Percentiles rank a stretch among this genome's conserved stretches.
Conservation (phyloP, 768 basidiomycete genomes). For the Gloeopeniophorella convolvens region DNA sequence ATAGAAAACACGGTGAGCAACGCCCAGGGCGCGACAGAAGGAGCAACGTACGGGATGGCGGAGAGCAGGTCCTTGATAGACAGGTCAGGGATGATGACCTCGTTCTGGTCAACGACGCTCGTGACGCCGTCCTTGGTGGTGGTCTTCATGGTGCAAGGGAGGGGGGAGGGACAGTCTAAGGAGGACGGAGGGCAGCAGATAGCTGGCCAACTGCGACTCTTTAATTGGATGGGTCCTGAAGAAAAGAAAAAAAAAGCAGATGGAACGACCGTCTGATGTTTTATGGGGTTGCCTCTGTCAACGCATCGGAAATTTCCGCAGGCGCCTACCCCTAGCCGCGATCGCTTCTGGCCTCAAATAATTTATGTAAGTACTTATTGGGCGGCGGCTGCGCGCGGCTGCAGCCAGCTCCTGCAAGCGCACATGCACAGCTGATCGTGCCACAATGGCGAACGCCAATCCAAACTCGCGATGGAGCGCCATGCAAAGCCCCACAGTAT, state of each 20-base stretch:
- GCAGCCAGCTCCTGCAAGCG: too few species aligned
- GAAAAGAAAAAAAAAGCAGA: background rate
- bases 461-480: too few species aligned
- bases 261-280: background rate
- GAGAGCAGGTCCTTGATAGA: constrained; percentile 81
- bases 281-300: background rate
- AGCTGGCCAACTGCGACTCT: too few species aligned
- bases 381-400: too few species aligned
- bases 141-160: constrained; percentile 16
- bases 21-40: constrained; percentile 2
- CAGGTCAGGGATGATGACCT: constrained; percentile 71
- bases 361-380: too few species aligned
- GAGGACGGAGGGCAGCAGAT: background rate
- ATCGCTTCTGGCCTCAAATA: too few species aligned
- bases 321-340: too few species aligned
- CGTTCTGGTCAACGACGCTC: constrained; percentile 43
- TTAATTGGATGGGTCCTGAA: too few species aligned
- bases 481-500: too few species aligned
- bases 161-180: background rate
- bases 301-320: background rate
- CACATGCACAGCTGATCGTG: too few species aligned
- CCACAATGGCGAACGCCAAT: too few species aligned
- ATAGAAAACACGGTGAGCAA: background rate
- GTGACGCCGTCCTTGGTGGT: constrained; percentile 16
- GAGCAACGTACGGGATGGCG: constrained; percentile 67